Percentiles rank a stretch among this genome's conserved stretches.
phyloP scores from a whole-genome alignment of 2,329 filamentous ascomycete species.

The Albophoma yamanashiensis region DNA sequence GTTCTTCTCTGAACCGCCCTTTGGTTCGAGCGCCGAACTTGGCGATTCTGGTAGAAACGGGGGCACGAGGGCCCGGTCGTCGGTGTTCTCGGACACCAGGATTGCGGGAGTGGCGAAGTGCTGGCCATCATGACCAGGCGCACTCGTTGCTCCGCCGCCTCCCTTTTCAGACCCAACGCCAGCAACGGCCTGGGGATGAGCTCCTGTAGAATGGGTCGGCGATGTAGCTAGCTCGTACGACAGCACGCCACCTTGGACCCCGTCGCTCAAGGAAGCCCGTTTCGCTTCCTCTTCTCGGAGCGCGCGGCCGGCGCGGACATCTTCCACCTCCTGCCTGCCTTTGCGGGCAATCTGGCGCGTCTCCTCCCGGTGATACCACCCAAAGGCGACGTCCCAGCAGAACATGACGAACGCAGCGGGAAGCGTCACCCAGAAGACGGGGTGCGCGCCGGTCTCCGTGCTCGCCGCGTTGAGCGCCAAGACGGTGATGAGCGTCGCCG shows the following conservation, averaged over 20 bases:
- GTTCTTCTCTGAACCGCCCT: neutral
- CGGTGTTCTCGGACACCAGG: slow-evolving; percentile 7
- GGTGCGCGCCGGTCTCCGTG: slow-evolving; percentile 35
- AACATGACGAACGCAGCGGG: slow-evolving; percentile 61
- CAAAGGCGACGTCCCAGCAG: slow-evolving; percentile 52
- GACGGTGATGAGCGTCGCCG: slow-evolving; percentile 53
- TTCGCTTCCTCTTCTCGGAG: slow-evolving; percentile 3
- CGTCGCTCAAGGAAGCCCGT: neutral
- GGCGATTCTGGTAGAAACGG: slow-evolving; percentile 1
- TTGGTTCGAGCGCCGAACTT: neutral
- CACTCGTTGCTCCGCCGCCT: neutral
- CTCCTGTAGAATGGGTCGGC: neutral
- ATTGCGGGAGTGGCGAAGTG: slow-evolving; percentile 6
- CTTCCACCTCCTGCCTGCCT: slow-evolving; percentile 28
- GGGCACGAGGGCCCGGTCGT: slow-evolving; percentile 3
- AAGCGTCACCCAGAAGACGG: slow-evolving; percentile 58
- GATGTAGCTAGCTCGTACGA: neutral
- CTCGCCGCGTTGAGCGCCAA: slow-evolving; percentile 55
- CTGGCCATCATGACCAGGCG: neutral
- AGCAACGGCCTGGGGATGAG: neutral
- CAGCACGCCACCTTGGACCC: neutral
- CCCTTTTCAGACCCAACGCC: neutral
- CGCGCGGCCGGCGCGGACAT: slow-evolving; percentile 7
- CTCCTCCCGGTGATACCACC: slow-evolving; percentile 52
- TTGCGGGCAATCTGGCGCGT: slow-evolving; percentile 51